Percentiles rank a stretch among this genome's conserved stretches.
Evolutionary conservation across 2,329 filamentous ascomycete genomes (phyloP).

Genomic region (Penicillium digitatum): DNA sequence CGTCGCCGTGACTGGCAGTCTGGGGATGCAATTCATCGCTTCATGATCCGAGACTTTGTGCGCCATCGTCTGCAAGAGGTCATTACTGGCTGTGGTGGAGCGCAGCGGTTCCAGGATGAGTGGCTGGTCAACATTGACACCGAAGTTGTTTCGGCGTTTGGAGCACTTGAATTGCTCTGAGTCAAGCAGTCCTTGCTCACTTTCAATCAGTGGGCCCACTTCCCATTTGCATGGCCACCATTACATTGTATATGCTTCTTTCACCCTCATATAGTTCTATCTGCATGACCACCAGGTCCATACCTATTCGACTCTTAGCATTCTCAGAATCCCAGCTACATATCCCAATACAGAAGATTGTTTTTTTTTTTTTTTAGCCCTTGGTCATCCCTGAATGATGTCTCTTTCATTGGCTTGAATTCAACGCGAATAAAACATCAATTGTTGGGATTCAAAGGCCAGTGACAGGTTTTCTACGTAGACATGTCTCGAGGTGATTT

Average conservation of each 20-base stretch:
- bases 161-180: constrained; percentile 36
- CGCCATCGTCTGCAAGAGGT: constrained; percentile 40
- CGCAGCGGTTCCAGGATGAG: constrained; percentile 41
- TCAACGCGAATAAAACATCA: background rate
- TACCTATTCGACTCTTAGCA: background rate
- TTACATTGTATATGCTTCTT: background rate
- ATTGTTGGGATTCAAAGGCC: background rate
- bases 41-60: constrained; percentile 46
- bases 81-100: constrained; percentile 41
- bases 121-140: constrained; percentile 45
- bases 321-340: constrained; percentile 12
- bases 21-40: constrained; percentile 41
- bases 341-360: constrained; percentile 17
- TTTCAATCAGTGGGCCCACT: background rate
- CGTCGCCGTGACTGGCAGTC: constrained; percentile 41
- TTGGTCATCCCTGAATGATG: background rate
- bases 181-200: background rate
- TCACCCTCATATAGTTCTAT: background rate
- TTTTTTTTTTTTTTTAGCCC: background rate
- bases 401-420: background rate
- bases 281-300: background rate
- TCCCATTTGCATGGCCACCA: background rate
- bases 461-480: background rate
- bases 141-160: constrained; percentile 41
- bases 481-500: background rate